Base-by-base conservation (phyloP, 2,329 filamentous ascomycete species). In the Bipolaris sorokiniana region DNA sequence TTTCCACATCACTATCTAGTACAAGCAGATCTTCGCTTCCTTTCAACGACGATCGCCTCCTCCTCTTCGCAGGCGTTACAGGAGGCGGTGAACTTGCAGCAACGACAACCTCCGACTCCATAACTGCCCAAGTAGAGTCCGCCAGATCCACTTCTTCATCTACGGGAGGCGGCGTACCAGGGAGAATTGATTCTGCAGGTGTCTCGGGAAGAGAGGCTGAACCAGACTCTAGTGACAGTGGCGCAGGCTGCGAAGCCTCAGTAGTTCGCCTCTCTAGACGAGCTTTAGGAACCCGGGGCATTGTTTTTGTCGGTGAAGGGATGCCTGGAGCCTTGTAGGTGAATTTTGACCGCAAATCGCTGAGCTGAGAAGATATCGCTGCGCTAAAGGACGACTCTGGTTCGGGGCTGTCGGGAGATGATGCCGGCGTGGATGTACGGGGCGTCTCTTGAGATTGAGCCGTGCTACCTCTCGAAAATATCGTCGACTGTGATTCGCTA, bases 21-120 rank as follows among this genome's bases (percentile, higher is more conserved):
- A 82, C 72, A 13, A 82, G 64, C 16, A 81, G 55, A 48, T 82
- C 80, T 59, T 82, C 80, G 57, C 80, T 82, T 11, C 80, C 80
- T 56, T 77, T 76, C 7, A 74, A 46, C 1, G 66, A 62, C 13
- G 65, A 64, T 26, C 62, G 56, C 36, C 64, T 57, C 26, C 64
- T 57, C 26, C 66, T 60, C 15, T 64, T 66, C 5, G 55, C 48
- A 26, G 68, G 61, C 10, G 68, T 62, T 9, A 67, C 58, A 16
- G 61, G 61, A 34, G 54, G 69, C 44, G 62, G 72, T 37, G 58
- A 67, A 33, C 69, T 73, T 7, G 71, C 66, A 36, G 73, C 70
- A 15, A 77, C 64, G 15, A 75, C 61, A 0, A 75, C 58, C 48
- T 76, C 68, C 3, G 73, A 59, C 48, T 76, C 72, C 51, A 68